Evolutionary conservation across 345 rosid genomes (phyloP).

Genomic region (Hirschfeldia incana): DNA sequence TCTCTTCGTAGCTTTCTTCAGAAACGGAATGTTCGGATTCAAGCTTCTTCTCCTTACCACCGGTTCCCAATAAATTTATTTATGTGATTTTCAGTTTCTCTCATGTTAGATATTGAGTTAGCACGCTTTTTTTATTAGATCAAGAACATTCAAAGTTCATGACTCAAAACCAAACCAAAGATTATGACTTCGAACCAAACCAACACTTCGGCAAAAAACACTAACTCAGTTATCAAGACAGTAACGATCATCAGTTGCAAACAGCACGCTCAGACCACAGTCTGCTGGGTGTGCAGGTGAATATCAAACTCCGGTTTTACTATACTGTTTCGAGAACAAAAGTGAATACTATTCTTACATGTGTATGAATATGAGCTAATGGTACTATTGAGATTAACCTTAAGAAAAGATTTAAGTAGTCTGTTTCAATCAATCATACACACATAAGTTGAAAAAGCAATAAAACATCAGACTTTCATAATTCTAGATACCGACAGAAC

Average conservation of each 20-base stretch:
- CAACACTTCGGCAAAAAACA: not conserved
- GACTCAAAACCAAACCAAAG: not conserved
- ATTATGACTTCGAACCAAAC: not conserved
- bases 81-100: not conserved
- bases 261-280: too few relatives aligned
- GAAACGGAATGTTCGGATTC: conserved; percentile 29
- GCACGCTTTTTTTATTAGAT: too few relatives aligned
- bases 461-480: not conserved
- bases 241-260: too few relatives aligned
- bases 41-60: conserved; percentile 22
- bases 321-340: not conserved
- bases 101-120: not conserved
- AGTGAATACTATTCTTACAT: not conserved
- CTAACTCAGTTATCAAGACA: not conserved
- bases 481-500: not conserved
- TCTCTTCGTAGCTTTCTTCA: conserved; percentile 33
- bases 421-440: not conserved
- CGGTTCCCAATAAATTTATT: not conserved
- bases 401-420: not conserved
- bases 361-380: not conserved
- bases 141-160: not conserved
- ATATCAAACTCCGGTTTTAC: too few relatives aligned
- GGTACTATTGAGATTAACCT: conserved; percentile 12
- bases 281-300: too few relatives aligned
- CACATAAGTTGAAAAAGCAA: not conserved